These are phyloP conservation scores for Cladorrhinum samala DNA, from an alignment of 495 filamentous ascomycete genomes.

Conservation along the genomic window DNA sequence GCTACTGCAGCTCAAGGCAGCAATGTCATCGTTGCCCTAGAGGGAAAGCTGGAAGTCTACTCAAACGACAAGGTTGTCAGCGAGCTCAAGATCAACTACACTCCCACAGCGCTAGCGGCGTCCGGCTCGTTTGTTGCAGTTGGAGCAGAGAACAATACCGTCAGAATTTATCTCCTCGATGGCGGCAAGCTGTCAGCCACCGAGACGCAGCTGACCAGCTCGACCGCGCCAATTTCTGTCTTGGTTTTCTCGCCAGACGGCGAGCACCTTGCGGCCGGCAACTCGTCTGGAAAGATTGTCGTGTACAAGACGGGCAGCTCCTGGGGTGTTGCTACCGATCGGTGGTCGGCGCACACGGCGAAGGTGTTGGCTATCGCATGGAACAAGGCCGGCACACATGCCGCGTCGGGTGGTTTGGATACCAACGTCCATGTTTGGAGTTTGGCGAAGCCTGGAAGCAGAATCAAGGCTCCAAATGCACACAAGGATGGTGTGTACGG, in stretches of 20 bases:
- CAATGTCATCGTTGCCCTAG: slow-evolving; percentile 58
- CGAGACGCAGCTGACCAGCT: slow-evolving; percentile 41
- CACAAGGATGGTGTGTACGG: slow-evolving; percentile 94
- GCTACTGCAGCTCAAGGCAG: slow-evolving; percentile 32
- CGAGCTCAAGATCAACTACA: slow-evolving; percentile 44
- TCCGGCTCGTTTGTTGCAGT: slow-evolving; percentile 62
- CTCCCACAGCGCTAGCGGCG: slow-evolving; percentile 65
- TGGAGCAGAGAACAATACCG: slow-evolving; percentile 61
- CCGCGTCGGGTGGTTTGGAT: slow-evolving; percentile 79
- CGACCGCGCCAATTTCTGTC: slow-evolving; percentile 53
- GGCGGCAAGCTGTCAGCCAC: slow-evolving; percentile 38
- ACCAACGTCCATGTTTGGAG: slow-evolving; percentile 93
- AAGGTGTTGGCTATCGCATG: slow-evolving; percentile 78
- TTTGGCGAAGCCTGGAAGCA: slow-evolving; percentile 70
- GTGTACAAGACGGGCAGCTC: slow-evolving; percentile 56
- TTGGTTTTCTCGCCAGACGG: slow-evolving; percentile 76
- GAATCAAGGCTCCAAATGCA: slow-evolving; percentile 72
- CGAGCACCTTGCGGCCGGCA: slow-evolving; percentile 69
- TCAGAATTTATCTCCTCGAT: slow-evolving; percentile 62
- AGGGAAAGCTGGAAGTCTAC: slow-evolving; percentile 59
- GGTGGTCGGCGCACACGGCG: slow-evolving; percentile 91
- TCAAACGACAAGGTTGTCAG: slow-evolving; percentile 49
- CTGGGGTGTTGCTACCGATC: slow-evolving; percentile 58
- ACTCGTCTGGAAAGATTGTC: slow-evolving; percentile 76
- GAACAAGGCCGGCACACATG: slow-evolving; percentile 67